These are phyloP conservation scores for Scolecobasidium constrictum DNA, from an alignment of 2,329 filamentous ascomycete species.

Conservation along the genomic window DNA sequence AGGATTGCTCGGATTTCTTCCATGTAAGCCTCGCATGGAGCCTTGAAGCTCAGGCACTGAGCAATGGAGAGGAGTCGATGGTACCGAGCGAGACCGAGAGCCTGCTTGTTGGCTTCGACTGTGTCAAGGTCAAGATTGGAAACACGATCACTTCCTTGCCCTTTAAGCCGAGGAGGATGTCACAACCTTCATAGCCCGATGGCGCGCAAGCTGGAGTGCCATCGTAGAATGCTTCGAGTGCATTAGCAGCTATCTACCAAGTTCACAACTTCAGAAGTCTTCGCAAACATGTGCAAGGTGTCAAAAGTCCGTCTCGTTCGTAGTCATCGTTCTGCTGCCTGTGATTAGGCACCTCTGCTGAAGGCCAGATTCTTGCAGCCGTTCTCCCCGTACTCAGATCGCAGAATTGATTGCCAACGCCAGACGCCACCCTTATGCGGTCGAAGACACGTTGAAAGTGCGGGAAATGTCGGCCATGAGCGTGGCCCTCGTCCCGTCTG, in stretches of 20 bases:
- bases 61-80: slow-evolving; percentile 2
- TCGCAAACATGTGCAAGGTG: background rate
- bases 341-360: too few relatives aligned
- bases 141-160: slow-evolving; percentile 15
- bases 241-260: background rate
- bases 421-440: background rate
- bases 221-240: background rate
- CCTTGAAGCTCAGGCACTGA: slow-evolving; percentile 11
- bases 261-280: background rate
- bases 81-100: slow-evolving; percentile 12
- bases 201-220: too few relatives aligned
- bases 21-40: slow-evolving; percentile 88
- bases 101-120: slow-evolving; percentile 22
- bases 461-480: too few relatives aligned
- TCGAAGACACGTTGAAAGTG: background rate
- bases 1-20: slow-evolving; percentile 50
- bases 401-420: background rate
- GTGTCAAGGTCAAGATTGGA: slow-evolving; percentile 39
- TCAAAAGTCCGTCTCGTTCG: too few relatives aligned
- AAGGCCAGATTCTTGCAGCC: background rate
- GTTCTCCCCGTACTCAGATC: background rate
- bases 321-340: background rate
- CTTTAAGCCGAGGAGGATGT: background rate
- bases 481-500: too few relatives aligned
- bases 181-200: too few relatives aligned